Base-by-base conservation (phyloP, 805 yeast species). In the Kazachstania kunashirensis region DNA sequence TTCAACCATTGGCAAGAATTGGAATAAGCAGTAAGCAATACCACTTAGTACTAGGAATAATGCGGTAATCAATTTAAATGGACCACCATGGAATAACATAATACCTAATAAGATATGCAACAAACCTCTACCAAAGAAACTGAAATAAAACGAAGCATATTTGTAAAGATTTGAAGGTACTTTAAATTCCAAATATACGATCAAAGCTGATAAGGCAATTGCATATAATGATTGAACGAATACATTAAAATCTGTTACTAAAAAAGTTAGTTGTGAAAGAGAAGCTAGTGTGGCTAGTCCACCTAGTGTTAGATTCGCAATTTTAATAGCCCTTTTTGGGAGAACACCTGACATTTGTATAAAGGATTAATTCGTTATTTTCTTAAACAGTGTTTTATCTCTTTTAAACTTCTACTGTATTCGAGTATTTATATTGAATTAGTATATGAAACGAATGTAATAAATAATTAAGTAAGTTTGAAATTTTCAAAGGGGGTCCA, bases 1-100 rank as follows among this genome's bases (percentile, higher is more conserved):
- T 36, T 82, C 78, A 29, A 84, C 65, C 42, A 81, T 72, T 14
- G 88, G 85, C 19, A 82, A 59, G 34, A 80, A 79, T 58, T 84
- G 92, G 50, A 84, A 67, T 1, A 61, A 73, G 33, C 70, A 53
- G 58, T 67, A 84, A 3, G 60, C 71, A 16, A 74, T 52, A 20
- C 95, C 95, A 17, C 76, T 57, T 2, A 74, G 28, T 27, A 74
- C 68, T n/a, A 83, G 63, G 11, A 81, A 34, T 8, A 79, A 44
- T 2, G 79, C 79, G n/a, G 74, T 63, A 29, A 83, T 53, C 26
- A 73, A 50, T 45, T 85, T 69, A 43, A 82, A 59, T 24, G 70
- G 55, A 36, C 77, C 70, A 7, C 73, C 79, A 36, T 75, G 55
- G 67, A 70, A 50, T 72, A 66, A 50, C 71, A 80, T 14, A 74